Evolutionary conservation across 2,329 filamentous ascomycete species (phyloP), one percentile per base, ranked within the genome.

Genomic region (Davidsoniella australis): DNA sequence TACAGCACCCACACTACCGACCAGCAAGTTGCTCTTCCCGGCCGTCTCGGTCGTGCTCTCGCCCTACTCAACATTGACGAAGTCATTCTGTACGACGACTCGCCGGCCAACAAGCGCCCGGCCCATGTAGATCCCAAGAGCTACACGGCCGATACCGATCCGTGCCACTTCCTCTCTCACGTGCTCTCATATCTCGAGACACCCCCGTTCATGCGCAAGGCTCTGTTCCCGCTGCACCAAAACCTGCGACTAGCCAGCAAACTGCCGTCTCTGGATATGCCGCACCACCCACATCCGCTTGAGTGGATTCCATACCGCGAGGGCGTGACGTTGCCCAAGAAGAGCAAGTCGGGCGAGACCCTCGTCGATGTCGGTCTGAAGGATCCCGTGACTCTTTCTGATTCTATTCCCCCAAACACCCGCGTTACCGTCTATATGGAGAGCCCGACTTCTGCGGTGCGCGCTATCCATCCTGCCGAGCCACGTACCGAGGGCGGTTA

Each of bases 11-110:
- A 76, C 51, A 82, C 80, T 8, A 76, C 80, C 54, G 85, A 93
- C 53, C 79, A 85, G 59, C 81, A 85, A 60, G 85, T 81, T 36
- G 71, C 73, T 44, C 70, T 83, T 44, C 81, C 80, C 1, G 83
- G 82, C 6, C 79, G 82, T 55, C 79, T 94, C 48, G 85, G 85
- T 5, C 82, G 86, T 48, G 84, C 85, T 33, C 73, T 86, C 47
- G 82, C 84, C 54, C 80, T 93, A 54, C 93, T 91, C 65, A 81
- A 76, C 58, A 73, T 94, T 56, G 86, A 94, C 60, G 86, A 94
- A 64, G 72, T 93, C 26, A 71, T 94, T 46, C 68, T 94, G 49
- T 94, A 83, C 62, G 78, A 89, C 59, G 86, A 93, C 63, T 70
- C 69, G 36, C 70, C 71, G 2, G 45, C 57, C 5, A 64, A 69